Percentiles rank a stretch among this genome's conserved stretches.
These are phyloP conservation scores for Babesia bigemina DNA, from an alignment of 169 alveolate genomes.

Conservation along the genomic window DNA sequence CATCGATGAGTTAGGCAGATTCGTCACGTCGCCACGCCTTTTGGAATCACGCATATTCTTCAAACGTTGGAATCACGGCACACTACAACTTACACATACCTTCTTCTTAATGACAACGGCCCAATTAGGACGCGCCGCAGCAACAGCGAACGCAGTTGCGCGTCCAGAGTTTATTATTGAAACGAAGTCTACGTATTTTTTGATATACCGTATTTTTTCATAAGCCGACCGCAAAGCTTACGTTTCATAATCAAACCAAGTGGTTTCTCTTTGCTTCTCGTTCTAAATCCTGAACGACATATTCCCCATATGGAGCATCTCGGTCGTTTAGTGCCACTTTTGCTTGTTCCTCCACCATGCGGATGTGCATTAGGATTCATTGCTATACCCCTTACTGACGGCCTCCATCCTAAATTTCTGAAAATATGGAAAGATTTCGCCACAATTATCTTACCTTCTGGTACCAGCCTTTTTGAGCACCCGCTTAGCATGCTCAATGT, in stretches of 20 bases:
- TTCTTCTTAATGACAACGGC: no score
- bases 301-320: constrained; percentile 85
- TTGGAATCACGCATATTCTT: no score
- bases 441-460: constrained; percentile 47
- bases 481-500: constrained; percentile 71
- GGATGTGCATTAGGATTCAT: constrained; percentile 86
- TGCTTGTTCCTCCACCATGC: constrained; percentile 86
- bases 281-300: constrained; percentile 77
- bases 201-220: constrained; percentile 77
- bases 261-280: constrained; percentile 79
- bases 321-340: constrained; percentile 81
- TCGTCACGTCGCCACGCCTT: no score
- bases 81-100: no score
- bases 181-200: constrained; percentile 11
- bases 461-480: constrained; percentile 82
- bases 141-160: no score
- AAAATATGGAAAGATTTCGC: background rate
- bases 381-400: constrained; percentile 85
- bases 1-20: no score
- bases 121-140: no score
- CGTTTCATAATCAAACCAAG: constrained; percentile 81
- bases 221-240: constrained; percentile 78
- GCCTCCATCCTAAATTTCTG: constrained; percentile 85
- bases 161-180: no score
- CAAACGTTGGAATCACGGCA: no score